phyloP scores from a whole-genome alignment of 257 asterid species.

The Lycium ferocissimum region DNA sequence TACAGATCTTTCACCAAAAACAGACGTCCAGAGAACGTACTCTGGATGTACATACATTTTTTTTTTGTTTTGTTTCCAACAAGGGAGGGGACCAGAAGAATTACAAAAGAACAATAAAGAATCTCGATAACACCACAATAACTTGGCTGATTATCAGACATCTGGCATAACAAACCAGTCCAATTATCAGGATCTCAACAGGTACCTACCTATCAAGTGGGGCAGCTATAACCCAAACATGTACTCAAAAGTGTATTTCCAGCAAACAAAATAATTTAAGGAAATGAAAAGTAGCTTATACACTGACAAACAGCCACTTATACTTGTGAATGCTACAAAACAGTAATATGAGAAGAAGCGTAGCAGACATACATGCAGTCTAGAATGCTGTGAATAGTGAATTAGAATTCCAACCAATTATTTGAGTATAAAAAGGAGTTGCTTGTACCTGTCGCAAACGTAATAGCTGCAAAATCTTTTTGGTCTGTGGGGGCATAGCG shows the following conservation, averaged over 20 bases:
- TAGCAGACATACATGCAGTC: not conserved
- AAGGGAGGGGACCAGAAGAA: not conserved
- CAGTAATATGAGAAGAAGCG: not conserved
- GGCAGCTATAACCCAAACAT: not conserved
- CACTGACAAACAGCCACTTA: not conserved
- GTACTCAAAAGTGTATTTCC: not conserved
- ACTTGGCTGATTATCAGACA: not conserved
- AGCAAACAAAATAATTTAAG: not conserved
- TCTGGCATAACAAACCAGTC: not conserved
- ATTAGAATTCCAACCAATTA: not conserved
- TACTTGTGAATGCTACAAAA: not conserved
- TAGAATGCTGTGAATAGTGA: not conserved
- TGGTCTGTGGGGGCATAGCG: slow-evolving; percentile 64
- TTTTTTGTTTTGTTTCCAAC: not conserved
- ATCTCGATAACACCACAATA: not conserved
- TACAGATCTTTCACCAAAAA: not conserved
- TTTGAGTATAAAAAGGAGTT: not conserved
- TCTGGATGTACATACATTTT: too few species aligned
- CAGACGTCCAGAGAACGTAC: not conserved
- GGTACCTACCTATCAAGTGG: not conserved
- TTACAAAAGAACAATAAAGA: not conserved
- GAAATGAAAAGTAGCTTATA: not conserved
- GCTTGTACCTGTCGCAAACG: slow-evolving; percentile 54
- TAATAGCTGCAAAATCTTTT: slow-evolving; percentile 60
- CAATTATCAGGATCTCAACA: not conserved